Conservation (phyloP, 179 eudicot genomes). For the Amaranthus tricolor region DNA sequence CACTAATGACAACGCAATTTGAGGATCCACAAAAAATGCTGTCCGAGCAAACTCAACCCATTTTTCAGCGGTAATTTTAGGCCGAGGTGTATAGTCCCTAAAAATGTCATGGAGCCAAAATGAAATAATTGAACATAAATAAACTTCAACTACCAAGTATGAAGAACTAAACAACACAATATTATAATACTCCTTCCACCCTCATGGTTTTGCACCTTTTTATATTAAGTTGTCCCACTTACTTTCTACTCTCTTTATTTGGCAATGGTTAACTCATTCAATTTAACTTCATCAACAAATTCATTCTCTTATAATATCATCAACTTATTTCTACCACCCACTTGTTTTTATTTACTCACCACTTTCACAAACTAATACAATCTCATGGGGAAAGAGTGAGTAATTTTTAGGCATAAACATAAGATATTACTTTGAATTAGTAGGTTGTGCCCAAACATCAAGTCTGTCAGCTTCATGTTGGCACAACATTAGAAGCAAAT, state of each 20-base stretch:
- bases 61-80: constrained; percentile 81
- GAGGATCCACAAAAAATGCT: constrained; percentile 95
- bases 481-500: constrained; percentile 87
- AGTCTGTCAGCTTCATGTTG: constrained; percentile 98
- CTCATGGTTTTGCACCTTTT: too few relatives aligned
- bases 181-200: too few relatives aligned
- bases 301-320: too few relatives aligned
- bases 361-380: too few relatives aligned
- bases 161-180: too few relatives aligned
- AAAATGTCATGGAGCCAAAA: constrained; percentile 18
- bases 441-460: constrained; percentile 98
- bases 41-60: constrained; percentile 93
- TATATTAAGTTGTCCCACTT: too few relatives aligned
- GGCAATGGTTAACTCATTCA: too few relatives aligned
- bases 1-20: constrained; percentile 76
- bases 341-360: too few relatives aligned
- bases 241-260: too few relatives aligned
- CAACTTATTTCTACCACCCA: too few relatives aligned
- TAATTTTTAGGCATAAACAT: neutral
- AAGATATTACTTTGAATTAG: constrained; percentile 61
- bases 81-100: constrained; percentile 77
- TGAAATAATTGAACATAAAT: constrained; percentile 11
- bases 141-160: constrained; percentile 1
- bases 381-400: neutral
- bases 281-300: too few relatives aligned